Base-by-base conservation (phyloP, 805 yeast species). In the Cyberlindnera japonica region DNA sequence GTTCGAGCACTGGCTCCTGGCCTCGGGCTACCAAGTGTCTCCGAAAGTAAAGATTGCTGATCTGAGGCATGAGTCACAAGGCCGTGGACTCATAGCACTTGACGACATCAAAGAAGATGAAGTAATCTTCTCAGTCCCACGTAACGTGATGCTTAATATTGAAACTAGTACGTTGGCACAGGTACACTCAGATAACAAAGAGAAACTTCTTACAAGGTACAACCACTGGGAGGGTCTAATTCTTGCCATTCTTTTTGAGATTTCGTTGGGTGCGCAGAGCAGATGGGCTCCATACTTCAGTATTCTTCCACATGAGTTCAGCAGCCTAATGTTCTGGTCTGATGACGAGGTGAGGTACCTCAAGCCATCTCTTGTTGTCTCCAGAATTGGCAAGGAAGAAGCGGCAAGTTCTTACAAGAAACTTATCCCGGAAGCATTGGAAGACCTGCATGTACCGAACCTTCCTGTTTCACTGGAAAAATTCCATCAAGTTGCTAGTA, bases 181-280 rank as follows among this genome's bases (percentile, higher is more conserved):
- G 10, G 59, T 66, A 13, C 53, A 47, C 25, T 41, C 40, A 3
- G 67, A 62, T 6, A 64, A 59, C 25, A 67, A 45, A 26, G 67
- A 58, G 2, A 56, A 54, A 31, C 50, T 67, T 1, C 54, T 81
- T 34, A 61, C 64, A 3, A 54, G 58, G 1, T 65, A 78, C 36
- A 72, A 71, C 36, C 83, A 80, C 33, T 91, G 98, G 98, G 83
- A 84, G 41, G 77, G 83, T 1, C 64, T 93, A 44, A 81, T 90
- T 31, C 56, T 87, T 28, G 71, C 81, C 14, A 67, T 91, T 48
- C 64, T 81, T 35, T 81, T 78, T 51, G 95, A 85, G 51, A 57
- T 72, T 37, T 64, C 67, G 30, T 51, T 72, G 24, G 69, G 71
- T 4, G 63, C 61, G 1, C 44, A 63, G 4, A 75, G 86, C 29